Conservation (phyloP, 768 basidiomycete genomes). For the Hericium rajendrae region DNA sequence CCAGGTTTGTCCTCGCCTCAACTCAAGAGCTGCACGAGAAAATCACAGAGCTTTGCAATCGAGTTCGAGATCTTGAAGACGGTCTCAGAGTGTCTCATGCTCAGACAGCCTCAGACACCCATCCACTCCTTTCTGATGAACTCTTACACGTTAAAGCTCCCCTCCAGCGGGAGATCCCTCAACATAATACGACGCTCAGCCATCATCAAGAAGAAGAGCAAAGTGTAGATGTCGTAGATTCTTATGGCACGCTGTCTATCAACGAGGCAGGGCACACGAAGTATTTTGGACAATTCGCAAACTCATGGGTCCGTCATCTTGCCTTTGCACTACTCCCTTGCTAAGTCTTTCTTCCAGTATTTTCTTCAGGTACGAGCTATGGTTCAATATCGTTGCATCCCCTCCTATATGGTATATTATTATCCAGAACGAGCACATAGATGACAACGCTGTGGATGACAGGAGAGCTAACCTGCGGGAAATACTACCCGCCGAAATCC, state of each 20-base stretch:
- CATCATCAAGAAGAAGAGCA: slow-evolving; percentile 46
- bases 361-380: slow-evolving; percentile 53
- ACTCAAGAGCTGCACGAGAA: slow-evolving; percentile 80
- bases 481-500: slow-evolving; percentile 52
- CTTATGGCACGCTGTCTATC: slow-evolving; percentile 73
- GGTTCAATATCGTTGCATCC: neutral
- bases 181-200: slow-evolving; percentile 23
- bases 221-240: slow-evolving; percentile 64
- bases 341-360: slow-evolving; percentile 33
- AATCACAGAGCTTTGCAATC: slow-evolving; percentile 61
- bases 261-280: slow-evolving; percentile 63
- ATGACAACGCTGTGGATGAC: slow-evolving; percentile 44
- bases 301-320: slow-evolving; percentile 52
- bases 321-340: slow-evolving; percentile 8
- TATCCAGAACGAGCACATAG: slow-evolving; percentile 50
- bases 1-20: slow-evolving; percentile 68
- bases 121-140: slow-evolving; percentile 64
- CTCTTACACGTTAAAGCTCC: slow-evolving; percentile 69
- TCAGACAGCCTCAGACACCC: slow-evolving; percentile 46
- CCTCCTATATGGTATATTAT: slow-evolving; percentile 6
- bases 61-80: slow-evolving; percentile 73
- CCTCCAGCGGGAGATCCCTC: slow-evolving; percentile 47
- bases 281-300: slow-evolving; percentile 69
- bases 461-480: slow-evolving; percentile 39
- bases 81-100: slow-evolving; percentile 51